Evolutionary conservation across 345 rosid genomes (phyloP).

Genomic region (Mercurialis annua): DNA sequence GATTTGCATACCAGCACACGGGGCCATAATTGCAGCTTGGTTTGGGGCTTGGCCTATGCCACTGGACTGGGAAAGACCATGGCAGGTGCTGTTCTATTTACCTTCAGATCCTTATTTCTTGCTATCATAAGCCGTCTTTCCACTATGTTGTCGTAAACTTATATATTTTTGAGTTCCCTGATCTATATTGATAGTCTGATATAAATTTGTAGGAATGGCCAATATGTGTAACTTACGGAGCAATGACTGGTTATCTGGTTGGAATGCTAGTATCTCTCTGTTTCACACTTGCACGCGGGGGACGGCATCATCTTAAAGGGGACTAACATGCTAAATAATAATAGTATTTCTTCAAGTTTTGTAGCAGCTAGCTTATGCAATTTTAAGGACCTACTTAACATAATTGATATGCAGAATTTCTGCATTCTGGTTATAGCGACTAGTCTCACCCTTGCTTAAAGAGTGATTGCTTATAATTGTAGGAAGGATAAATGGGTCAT

Average conservation of each 20-base stretch:
- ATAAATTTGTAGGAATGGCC: slow-evolving; percentile 86
- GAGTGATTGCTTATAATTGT: background rate
- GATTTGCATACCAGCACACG: slow-evolving; percentile 71
- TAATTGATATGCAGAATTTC: background rate
- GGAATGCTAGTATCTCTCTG: slow-evolving; percentile 37
- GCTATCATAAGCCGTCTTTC: background rate
- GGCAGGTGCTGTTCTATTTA: slow-evolving; percentile 81
- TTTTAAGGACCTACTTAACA: background rate
- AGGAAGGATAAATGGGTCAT: no score
- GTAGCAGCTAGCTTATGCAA: background rate
- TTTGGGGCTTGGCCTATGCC: slow-evolving; percentile 99
- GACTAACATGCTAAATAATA: background rate
- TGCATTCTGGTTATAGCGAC: no score
- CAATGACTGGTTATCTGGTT: slow-evolving; percentile 51
- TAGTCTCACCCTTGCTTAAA: background rate
- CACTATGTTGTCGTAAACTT: background rate
- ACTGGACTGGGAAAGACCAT: slow-evolving; percentile 96
- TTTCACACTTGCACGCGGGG: slow-evolving; percentile 8
- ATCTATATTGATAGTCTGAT: no score
- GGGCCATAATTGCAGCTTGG: slow-evolving; percentile 86
- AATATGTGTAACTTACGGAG: slow-evolving; percentile 75
- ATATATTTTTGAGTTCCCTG: background rate
- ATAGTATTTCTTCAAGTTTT: background rate
- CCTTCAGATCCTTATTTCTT: background rate
- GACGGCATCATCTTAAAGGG: slow-evolving; percentile 18